A percentile compares a stretch with the other conserved stretches of the same genome.
Conservation (phyloP, 148 eudicot species). For the Chenopodium suecicum region DNA sequence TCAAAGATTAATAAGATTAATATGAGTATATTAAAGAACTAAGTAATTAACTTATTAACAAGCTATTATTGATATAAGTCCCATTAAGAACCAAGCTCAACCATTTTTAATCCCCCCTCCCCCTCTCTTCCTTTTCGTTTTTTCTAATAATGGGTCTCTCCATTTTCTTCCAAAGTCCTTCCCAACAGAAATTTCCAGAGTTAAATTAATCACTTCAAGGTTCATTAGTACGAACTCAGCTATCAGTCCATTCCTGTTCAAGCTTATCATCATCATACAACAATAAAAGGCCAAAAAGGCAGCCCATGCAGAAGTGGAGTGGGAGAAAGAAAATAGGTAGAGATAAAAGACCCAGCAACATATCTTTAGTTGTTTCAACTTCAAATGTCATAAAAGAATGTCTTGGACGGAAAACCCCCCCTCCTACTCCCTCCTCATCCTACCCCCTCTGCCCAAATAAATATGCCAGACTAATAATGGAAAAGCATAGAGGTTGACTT, state of each 20-base stretch:
- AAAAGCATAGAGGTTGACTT: background rate
- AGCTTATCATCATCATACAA: background rate
- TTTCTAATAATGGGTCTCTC: background rate
- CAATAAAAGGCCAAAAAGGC: background rate
- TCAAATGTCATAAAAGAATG: background rate
- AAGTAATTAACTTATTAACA: background rate
- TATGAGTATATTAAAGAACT: background rate
- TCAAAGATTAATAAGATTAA: background rate
- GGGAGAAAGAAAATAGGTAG: background rate
- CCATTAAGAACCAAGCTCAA: background rate
- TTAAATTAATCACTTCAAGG: background rate
- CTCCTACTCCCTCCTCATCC: background rate
- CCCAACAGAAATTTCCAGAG: background rate
- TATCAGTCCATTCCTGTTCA: background rate
- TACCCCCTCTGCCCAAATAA: too few relatives aligned
- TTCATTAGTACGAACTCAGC: background rate
- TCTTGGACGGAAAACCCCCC: background rate
- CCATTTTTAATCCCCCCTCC: background rate
- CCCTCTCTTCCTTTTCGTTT: background rate
- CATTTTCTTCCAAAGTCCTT: background rate
- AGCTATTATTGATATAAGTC: background rate
- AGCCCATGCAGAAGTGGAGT: background rate
- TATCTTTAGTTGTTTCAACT: too few relatives aligned
- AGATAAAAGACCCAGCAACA: background rate
- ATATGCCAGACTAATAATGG: background rate